Base-by-base conservation (phyloP, 495 filamentous ascomycete species). In the Penicillium desertorum region DNA sequence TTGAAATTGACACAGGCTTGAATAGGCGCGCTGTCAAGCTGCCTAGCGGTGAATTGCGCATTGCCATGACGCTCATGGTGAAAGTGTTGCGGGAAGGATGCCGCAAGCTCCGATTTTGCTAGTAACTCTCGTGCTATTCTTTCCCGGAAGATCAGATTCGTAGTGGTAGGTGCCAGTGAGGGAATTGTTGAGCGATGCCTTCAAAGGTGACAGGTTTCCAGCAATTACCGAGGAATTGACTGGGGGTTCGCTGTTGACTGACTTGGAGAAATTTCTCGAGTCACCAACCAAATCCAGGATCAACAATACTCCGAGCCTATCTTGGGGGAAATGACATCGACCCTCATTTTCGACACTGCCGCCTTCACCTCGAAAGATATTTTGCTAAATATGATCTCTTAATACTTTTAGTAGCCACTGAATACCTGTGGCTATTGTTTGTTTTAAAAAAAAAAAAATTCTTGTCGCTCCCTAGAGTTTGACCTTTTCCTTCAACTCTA, bases 241-340 rank as follows among this genome's bases (percentile, higher is more conserved):
- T 48, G 51, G n/a, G 44, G n/a, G 43, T 50, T 50, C 29, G 57
- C 23, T 20, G 45, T 41, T 59, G 61, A 56, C 43, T 47, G 42
- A 50, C 45, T 41, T 60, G 50, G 67, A 67, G 69, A 75, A 75
- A 73, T 72, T 74, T 77, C 45, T 44, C 34, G 30, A 20, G 29
- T 55, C 63, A 65, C 45, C 59, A 58, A 39, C 37, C 27, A 22
- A 51, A 5, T 20, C 47, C 60, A 44, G 65, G 73, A 76, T 70
- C 63, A 76, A 76, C 57, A 43, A 73, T 71, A 73, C 48, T 75
- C 73, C 73, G 73, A 29, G 41, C 27, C 54, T 23, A 45, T 42
- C 47, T 56, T 30, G 23, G 48, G 34, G 37, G 30, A 7, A 17
- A 42, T 29, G 36, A 52, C 50, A 42, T 52, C 36, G 50, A 16